Base-by-base conservation (phyloP, 495 filamentous ascomycete species). In the Aspergillus hancockii region DNA sequence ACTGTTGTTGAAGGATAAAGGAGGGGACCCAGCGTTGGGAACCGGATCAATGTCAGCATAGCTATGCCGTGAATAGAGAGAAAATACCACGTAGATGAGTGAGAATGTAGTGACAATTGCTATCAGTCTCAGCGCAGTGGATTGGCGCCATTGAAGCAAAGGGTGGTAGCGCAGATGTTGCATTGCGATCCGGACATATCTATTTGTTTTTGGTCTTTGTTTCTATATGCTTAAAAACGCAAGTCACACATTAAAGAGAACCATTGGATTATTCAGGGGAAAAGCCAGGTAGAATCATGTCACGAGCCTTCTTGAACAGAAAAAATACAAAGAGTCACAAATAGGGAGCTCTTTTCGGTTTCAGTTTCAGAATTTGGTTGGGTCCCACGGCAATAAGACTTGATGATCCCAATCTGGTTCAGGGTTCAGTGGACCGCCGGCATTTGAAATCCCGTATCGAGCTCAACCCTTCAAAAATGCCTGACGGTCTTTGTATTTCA, bases 121-220 rank as follows among this genome's bases (percentile, higher is more conserved):
- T 19, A 49, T 22, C 8, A 49, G 16, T 38, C 45, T 49, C n/a
- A 49, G 31, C 13, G 47, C 21, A 23, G 46, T 57, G 32, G 46
- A 31, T 12, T 51, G 43, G 55, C 55, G 55, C 55, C 30, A 8
- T 41, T 51, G 45, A 22, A 41, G 21, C 32, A 57, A 50, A 45
- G 32, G 46, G 22, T 23, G 25, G 23, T 51, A 21, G 55, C 21
- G 32, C 19, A 8, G 13, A 32, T 46, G 40, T 25, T 50, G 55
- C 55, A 57, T 57, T 31, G 46, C 22, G 55, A 40, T 19, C 46
- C 13, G 19, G 21, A 51, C 55, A 57, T 49, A 43, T 16, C 36
- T 34, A 25, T 52, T 23, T 32, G 19, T 14, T 12, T n/a, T 53
- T 12, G 1, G 5, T 23, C 7, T 10, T 21, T n/a, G n/a, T n/a